A percentile compares a stretch with the other conserved stretches of the same genome.
These are phyloP conservation scores for Davidsoniella australis DNA, from an alignment of 2,329 filamentous ascomycete species.

Conservation along the genomic window DNA sequence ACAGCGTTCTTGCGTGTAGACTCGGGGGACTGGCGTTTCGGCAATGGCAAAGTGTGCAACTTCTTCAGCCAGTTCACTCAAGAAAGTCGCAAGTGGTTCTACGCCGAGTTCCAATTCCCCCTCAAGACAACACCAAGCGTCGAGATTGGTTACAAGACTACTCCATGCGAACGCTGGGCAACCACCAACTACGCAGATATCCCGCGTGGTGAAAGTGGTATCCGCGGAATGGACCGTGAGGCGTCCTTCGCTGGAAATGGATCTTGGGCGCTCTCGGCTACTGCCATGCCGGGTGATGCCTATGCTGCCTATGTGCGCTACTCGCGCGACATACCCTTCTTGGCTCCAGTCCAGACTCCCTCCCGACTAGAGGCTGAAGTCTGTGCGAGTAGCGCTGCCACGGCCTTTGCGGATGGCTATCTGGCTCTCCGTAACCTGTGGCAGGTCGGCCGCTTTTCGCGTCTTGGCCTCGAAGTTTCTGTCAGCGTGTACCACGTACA, in stretches of 20 bases:
- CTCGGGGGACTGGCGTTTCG: constrained; percentile 24
- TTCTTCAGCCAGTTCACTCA: constrained; percentile 20
- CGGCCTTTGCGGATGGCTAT: constrained; percentile 20
- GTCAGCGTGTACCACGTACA: constrained; percentile 25
- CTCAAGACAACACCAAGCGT: constrained; percentile 21
- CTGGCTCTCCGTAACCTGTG: constrained; percentile 27
- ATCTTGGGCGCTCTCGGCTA: constrained; percentile 26
- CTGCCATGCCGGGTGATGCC: constrained; percentile 15
- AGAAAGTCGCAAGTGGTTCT: constrained; percentile 18
- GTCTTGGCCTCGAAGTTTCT: constrained; percentile 28
- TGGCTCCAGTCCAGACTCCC: constrained; percentile 14
- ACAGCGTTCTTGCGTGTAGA: constrained; percentile 24
- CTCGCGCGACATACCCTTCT: constrained; percentile 20
- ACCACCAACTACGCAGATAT: constrained; percentile 19
- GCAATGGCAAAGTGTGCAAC: constrained; percentile 18
- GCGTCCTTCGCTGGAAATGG: constrained; percentile 16
- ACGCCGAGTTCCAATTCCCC: constrained; percentile 17
- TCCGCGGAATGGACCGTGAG: constrained; percentile 23
- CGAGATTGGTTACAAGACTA: constrained; percentile 25
- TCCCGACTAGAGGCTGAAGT: constrained; percentile 28
- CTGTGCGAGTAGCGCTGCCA: constrained; percentile 20
- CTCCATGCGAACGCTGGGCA: constrained; percentile 19
- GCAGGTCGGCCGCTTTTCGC: constrained; percentile 24
- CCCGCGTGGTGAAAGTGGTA: constrained; percentile 19
- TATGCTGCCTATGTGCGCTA: constrained; percentile 23